Evolutionary conservation across 208 protist genomes (phyloP), one percentile per base, ranked within the genome.

Genomic region (Crithidia brevicula): DNA sequence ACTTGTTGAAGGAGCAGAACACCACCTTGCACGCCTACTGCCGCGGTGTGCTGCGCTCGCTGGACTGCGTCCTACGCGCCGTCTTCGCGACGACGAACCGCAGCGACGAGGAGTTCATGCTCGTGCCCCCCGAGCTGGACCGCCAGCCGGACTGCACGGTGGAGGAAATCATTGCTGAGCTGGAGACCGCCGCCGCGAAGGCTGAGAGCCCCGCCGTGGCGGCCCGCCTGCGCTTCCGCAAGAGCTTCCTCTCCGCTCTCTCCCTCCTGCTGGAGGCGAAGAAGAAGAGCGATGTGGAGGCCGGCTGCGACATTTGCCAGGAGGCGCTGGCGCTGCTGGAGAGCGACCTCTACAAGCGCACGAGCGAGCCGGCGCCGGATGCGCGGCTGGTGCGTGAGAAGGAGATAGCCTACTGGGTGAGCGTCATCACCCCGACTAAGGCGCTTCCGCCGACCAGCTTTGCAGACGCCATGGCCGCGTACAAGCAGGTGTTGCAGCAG

Each of bases 21-120:
- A 40, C 57, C 15, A 71, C 73, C 4, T 62, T 95, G 15, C 59
- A 89, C 69, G 71, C 79, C 11, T 95, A 95, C 81, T 95, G 86
- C 78, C 84, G 83, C 28, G 89, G 75, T 36, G 76, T 95, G 16
- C 75, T 86, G 46, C 77, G 80, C 36, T 77, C 58, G 23, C 66
- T 95, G 10, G 84, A 91, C 52, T 59, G 72, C 50, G 64, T 92
- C 0, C 59, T 88, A 71, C 76, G 79, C 73, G 80, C 85, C 51
- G 79, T 88, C 57, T 86, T 89, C 72, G 76, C 81, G 20, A 92
- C 86, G 4, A 75, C 78, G 13, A 88, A 92, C 57, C 89, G 85
- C 58, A 85, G 79, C 72, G 89, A 95, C 45, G 89, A 95, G 83
- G 89, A 95, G 79, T 92, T 92, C 78, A 69, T 83, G 76, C 68